These are phyloP conservation scores for Podaxis sp. DNA, from an alignment of 768 basidiomycete genomes.

Conservation along the genomic window DNA sequence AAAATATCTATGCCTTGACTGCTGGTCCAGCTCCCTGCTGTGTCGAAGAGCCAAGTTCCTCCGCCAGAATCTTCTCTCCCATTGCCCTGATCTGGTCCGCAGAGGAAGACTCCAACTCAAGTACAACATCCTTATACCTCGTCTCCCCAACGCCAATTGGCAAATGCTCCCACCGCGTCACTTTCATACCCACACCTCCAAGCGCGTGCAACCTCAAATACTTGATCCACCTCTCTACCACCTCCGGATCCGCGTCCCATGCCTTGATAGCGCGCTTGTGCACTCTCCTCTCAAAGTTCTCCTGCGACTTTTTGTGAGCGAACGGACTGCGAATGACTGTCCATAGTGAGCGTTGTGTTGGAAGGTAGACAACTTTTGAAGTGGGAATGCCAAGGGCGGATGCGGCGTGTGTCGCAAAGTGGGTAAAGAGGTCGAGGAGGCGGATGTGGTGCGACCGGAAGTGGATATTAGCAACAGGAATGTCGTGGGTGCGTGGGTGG, in stretches of 20 bases:
- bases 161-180: conserved; percentile 71
- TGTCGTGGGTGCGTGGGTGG: conserved; percentile 57
- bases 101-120: neutral
- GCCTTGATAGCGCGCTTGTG: conserved; percentile 88
- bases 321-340: conserved; percentile 87
- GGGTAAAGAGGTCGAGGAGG: conserved; percentile 73
- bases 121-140: conserved; percentile 4
- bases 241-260: conserved; percentile 79
- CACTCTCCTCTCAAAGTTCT: conserved; percentile 86
- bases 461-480: conserved; percentile 81
- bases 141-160: conserved; percentile 42
- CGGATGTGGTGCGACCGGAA: conserved; percentile 71
- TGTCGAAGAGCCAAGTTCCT: conserved; percentile 17
- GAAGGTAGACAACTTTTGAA: conserved; percentile 60
- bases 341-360: conserved; percentile 74
- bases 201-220: conserved; percentile 75
- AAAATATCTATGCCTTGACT: neutral
- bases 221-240: conserved; percentile 74
- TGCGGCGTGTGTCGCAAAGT: conserved; percentile 83
- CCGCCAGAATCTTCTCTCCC: conserved; percentile 27
- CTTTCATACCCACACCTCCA: conserved; percentile 84
- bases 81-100: conserved; percentile 12
- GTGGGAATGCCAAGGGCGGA: conserved; percentile 79
- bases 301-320: conserved; percentile 89
- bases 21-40: too few species aligned